Base-by-base conservation (phyloP, 2,329 filamentous ascomycete genomes). In the Pestalotiopsis sp. region DNA sequence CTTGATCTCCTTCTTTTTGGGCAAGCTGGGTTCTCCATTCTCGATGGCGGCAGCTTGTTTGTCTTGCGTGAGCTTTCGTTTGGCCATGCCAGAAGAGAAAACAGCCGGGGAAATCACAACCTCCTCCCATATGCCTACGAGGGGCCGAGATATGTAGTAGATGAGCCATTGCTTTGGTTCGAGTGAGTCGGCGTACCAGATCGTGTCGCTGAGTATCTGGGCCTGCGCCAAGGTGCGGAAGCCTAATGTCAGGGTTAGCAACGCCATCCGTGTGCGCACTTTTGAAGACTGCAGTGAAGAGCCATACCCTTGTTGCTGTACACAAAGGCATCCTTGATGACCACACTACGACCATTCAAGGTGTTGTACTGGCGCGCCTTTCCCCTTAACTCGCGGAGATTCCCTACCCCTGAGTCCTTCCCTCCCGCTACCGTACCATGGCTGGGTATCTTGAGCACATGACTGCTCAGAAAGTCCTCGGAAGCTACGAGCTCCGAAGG, bases 331-430 rank as follows among this genome's bases (percentile, higher is more conserved):
- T 99, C 96, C 80, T 98, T 98, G 71, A 99, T 90, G 58, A 99
- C 93, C 68, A 99, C 91, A 61, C 93, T 98, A 75, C 94, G 89
- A 44, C 94, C 94, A 80, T 99, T 99, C 72, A 96, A 85, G 0
- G 97, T 99, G 14, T 91, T 91, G 76, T 96, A 97, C 77, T 97
- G 94, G 81, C 94, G 97, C 39, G 96, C 93, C 85, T 98, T 98
- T 71, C 92, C 92, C 79, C 94, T 91, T 77, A 89, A 92, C 81
- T 99, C 96, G 70, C 95, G 91, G 74, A 97, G 83, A 76, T 89
- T 93, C 69, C 87, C 85, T 14, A 81, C 79, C 11, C 65, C 65
- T 20, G 75, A 79, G 73, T 90, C 88, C 80, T 89, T 90, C 68
- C 81, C 85, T 72, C 84, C 86, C 71, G 81, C 81, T 69, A 80